phyloP scores from a whole-genome alignment of 208 protist genomes.

The Trypanosomatidae sp. region DNA sequence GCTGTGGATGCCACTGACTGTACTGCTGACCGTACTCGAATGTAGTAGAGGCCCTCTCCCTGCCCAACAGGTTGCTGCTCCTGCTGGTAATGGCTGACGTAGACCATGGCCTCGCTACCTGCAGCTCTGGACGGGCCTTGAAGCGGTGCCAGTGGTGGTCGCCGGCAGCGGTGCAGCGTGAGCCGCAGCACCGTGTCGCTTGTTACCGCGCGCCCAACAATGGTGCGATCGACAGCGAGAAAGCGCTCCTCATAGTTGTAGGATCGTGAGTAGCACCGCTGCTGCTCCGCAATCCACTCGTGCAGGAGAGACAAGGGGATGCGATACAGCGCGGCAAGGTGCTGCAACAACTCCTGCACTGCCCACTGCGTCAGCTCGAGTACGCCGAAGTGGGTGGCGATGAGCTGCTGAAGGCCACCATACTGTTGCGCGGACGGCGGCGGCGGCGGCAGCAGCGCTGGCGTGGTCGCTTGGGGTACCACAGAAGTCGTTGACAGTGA shows the following conservation, averaged over 20 bases:
- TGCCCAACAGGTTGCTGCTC: background rate
- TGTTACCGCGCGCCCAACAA: conserved; percentile 27
- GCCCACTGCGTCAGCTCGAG: conserved; percentile 50
- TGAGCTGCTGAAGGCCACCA: conserved; percentile 35
- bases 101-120: background rate
- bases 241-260: conserved; percentile 74
- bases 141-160: conserved; percentile 17
- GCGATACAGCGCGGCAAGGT: conserved; percentile 47
- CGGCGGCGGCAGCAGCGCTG: background rate
- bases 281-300: conserved; percentile 43
- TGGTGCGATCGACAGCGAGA: conserved; percentile 50
- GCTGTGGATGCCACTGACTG: conserved; percentile 18
- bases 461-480: background rate
- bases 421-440: conserved; percentile 1
- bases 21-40: conserved; percentile 12
- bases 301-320: conserved; percentile 38
- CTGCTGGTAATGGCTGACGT: background rate
- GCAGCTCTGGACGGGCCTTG: background rate
- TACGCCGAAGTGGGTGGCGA: conserved; percentile 39
- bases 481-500: background rate
- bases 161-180: conserved; percentile 56
- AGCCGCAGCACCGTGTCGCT: conserved; percentile 41
- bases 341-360: conserved; percentile 57
- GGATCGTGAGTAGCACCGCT: conserved; percentile 40
- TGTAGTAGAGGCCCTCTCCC: conserved; percentile 11